These are phyloP conservation scores for Lactarius akahatsu DNA, from an alignment of 768 basidiomycete species.

Conservation along the genomic window DNA sequence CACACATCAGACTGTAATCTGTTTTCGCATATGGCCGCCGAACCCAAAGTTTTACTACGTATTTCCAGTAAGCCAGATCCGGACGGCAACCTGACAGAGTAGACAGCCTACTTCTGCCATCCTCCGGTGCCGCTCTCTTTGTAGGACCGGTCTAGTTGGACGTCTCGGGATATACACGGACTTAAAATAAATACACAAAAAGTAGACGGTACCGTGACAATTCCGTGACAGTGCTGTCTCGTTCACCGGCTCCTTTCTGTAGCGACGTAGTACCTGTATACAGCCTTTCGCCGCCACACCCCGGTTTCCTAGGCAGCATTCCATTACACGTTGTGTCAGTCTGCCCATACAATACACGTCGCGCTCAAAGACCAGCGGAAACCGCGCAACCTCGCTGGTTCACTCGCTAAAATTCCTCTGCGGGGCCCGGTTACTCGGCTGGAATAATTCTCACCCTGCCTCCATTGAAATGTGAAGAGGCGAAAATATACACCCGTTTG, in stretches of 20 bases:
- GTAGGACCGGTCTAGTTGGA: too few relatives aligned
- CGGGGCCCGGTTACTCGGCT: neutral
- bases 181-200: too few relatives aligned
- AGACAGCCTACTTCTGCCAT: too few relatives aligned
- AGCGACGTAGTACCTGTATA: neutral
- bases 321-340: neutral
- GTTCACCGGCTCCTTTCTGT: neutral
- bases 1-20: neutral
- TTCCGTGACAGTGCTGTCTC: neutral
- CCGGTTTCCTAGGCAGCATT: neutral
- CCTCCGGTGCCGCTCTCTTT: too few relatives aligned
- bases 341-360: neutral
- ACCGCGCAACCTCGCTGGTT: neutral
- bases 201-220: neutral
- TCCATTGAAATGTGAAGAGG: neutral
- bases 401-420: conserved; percentile 5
- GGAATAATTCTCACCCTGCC: neutral
- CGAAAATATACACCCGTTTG: neutral
- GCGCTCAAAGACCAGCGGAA: neutral
- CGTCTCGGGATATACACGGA: too few relatives aligned
- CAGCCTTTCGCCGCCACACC: neutral
- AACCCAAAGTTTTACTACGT: neutral
- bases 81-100: neutral
- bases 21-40: neutral
- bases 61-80: neutral